phyloP scores from a whole-genome alignment of 2,329 filamentous ascomycete species.

The Aspergillus proliferans region DNA sequence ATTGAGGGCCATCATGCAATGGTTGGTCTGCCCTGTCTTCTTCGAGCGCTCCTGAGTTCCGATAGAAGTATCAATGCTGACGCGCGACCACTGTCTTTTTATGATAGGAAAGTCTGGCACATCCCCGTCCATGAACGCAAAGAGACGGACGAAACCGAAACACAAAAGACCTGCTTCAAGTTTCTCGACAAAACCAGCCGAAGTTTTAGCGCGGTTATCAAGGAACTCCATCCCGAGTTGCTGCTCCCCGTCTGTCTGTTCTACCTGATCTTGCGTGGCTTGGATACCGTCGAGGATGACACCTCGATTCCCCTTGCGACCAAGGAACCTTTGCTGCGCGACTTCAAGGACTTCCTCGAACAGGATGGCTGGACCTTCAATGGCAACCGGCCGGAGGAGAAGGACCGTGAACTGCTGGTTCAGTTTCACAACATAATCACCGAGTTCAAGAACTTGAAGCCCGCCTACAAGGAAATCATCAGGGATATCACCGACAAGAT shows the following conservation, averaged over 20 bases:
- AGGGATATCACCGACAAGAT: constrained; percentile 89
- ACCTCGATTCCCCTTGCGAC: constrained; percentile 77
- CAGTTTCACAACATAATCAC: constrained; percentile 82
- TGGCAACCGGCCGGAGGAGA: constrained; percentile 82
- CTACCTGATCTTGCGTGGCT: constrained; percentile 83
- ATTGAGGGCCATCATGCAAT: constrained; percentile 80
- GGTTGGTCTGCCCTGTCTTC: constrained; percentile 50
- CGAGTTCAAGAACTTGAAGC: constrained; percentile 85
- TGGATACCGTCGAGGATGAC: constrained; percentile 99
- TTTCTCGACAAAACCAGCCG: constrained; percentile 83
- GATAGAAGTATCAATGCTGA: constrained; percentile 10
- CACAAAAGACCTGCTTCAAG: constrained; percentile 75
- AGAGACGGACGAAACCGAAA: constrained; percentile 64
- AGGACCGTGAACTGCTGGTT: constrained; percentile 85
- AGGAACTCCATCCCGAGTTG: constrained; percentile 91
- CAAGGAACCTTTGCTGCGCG: constrained; percentile 80
- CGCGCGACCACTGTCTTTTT: constrained; percentile 1
- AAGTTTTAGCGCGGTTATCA: constrained; percentile 87
- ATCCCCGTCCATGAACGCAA: constrained; percentile 84
- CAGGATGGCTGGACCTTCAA: constrained; percentile 85
- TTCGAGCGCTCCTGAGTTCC: constrained; percentile 2
- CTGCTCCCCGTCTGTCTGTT: constrained; percentile 84
- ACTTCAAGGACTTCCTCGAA: constrained; percentile 73
- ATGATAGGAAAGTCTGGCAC: constrained; percentile 85
- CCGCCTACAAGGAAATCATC: constrained; percentile 77